Conservation (phyloP, 2,329 filamentous ascomycete genomes). For the Pestalotiopsis sp. region DNA sequence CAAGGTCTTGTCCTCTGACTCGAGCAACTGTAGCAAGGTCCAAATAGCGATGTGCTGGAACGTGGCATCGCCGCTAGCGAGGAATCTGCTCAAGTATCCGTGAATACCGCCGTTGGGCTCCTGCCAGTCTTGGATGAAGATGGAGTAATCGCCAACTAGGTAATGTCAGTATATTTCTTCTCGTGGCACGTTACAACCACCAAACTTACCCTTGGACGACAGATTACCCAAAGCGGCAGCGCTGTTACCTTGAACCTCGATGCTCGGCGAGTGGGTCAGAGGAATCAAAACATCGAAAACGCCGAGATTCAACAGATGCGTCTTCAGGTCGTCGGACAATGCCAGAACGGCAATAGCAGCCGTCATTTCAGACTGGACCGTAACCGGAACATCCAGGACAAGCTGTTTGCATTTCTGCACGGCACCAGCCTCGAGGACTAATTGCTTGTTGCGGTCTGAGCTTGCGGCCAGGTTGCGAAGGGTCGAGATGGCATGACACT, state of each 20-base stretch:
- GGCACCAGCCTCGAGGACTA: slow-evolving; percentile 94
- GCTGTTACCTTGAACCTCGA: slow-evolving; percentile 98
- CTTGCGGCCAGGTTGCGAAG: slow-evolving; percentile 93
- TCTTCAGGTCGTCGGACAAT: slow-evolving; percentile 92
- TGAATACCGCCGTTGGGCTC: slow-evolving; percentile 93
- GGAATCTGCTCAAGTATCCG: slow-evolving; percentile 89
- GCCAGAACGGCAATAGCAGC: slow-evolving; percentile 97
- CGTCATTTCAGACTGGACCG: slow-evolving; percentile 98
- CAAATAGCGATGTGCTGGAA: slow-evolving; percentile 99
- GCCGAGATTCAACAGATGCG: slow-evolving; percentile 83
- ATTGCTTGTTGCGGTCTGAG: slow-evolving; percentile 94
- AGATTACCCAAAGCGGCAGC: slow-evolving; percentile 93
- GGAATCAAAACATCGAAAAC: slow-evolving; percentile 97
- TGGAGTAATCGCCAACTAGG: slow-evolving; percentile 90
- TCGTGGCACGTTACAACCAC: too few species aligned
- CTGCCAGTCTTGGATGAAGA: slow-evolving; percentile 92
- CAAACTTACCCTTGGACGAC: slow-evolving; percentile 82
- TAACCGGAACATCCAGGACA: slow-evolving; percentile 87
- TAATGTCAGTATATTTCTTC: slow-evolving; percentile 15
- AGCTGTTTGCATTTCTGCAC: slow-evolving; percentile 99
- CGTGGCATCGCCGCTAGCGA: slow-evolving; percentile 90
- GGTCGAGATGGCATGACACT: slow-evolving; percentile 97
- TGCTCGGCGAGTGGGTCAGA: slow-evolving; percentile 90
- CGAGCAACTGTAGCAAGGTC: slow-evolving; percentile 92
- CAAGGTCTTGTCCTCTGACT: slow-evolving; percentile 90